Base-by-base conservation (phyloP, 2,329 filamentous ascomycete species). In the Hysterium pulicare region DNA sequence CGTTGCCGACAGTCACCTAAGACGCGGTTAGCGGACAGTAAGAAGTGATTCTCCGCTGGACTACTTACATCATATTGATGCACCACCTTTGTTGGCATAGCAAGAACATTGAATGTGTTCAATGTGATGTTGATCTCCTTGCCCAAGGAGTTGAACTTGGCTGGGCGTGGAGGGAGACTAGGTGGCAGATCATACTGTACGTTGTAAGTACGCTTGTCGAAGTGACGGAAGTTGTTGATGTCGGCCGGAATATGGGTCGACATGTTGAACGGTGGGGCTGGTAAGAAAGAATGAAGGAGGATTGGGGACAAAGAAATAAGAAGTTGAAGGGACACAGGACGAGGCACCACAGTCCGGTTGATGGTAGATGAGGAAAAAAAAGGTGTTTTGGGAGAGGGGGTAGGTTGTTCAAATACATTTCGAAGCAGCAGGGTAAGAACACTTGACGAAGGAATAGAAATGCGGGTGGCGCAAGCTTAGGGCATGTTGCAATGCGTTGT, bases 51-150 rank as follows among this genome's bases (percentile, higher is more conserved):
- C 20, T 20, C 5, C 10, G 23, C 9, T 30, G 8, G 11, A 11
- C 4, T 34, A 77, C 85, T 76, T 70, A 90, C 87, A 70, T 95
- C 89, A 54, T 91, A 97, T 60, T 96, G 90, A 48, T 83, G 83
- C 17, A 96, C 79, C 0, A 79, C 77, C 10, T 73, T 76, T 2
- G 65, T 73, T 0, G 82, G 82, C 42, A 83, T 80, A 8, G 71
- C 67, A 0, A 63, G 67, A 41, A 96, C 83, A 0, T 82, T 76
- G 66, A 84, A 95, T 9, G 88, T 82, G 61, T 97, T 97, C 28
- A 95, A 69, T 0, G 60, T 65, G 16, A 78, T 54, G 26, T 59
- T 57, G 22, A 64, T 57, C 19, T 65, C 54, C 23, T 50, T 62
- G 28, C 73, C 75, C 30, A 64, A 59, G 33, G 45, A 64, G 45